Conservation (phyloP, 2,329 filamentous ascomycete genomes). For the Xylariomycetidae sp. region DNA sequence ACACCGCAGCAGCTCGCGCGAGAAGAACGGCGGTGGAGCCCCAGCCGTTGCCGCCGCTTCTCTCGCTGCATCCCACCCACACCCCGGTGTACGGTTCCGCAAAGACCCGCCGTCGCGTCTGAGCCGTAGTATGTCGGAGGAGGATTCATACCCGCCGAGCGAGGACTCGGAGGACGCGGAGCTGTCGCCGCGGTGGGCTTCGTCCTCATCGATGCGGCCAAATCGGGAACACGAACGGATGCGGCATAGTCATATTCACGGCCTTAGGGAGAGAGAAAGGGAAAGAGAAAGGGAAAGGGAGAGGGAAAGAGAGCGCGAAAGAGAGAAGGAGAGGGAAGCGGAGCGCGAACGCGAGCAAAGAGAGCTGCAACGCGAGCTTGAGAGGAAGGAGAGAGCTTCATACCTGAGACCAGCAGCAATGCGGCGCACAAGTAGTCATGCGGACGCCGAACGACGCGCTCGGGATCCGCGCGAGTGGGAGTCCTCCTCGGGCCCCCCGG, state of each 20-base stretch:
- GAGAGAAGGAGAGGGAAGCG: conserved; percentile 7
- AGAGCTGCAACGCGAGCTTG: conserved; percentile 15
- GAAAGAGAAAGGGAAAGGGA: conserved; percentile 21
- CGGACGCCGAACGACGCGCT: conserved; percentile 21
- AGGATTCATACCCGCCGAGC: conserved; percentile 22
- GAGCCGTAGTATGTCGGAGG: conserved; percentile 23
- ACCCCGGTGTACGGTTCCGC: conserved; percentile 15
- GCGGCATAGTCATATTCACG: no score
- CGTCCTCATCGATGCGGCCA: conserved; percentile 13
- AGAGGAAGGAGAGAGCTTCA: conserved; percentile 19
- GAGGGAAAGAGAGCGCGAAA: conserved; percentile 7
- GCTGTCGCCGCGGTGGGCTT: conserved; percentile 15
- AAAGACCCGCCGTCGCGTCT: conserved; percentile 18
- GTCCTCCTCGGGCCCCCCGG: conserved; percentile 9
- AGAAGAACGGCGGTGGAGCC: conserved; percentile 11
- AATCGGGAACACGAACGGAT: conserved; percentile 22
- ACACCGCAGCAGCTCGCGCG: conserved; percentile 27
- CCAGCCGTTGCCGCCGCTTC: no score
- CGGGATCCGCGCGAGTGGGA: conserved; percentile 17
- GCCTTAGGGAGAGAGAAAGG: conserved; percentile 14
- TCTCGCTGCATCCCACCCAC: conserved; percentile 6
- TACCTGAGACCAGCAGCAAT: conserved; percentile 21
- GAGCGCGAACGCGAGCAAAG: conserved; percentile 11
- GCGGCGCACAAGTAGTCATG: conserved; percentile 27
- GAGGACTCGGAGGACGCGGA: conserved; percentile 24